phyloP scores from a whole-genome alignment of 1,139 yeast species.

The Debaryomycetaceae sp. region DNA sequence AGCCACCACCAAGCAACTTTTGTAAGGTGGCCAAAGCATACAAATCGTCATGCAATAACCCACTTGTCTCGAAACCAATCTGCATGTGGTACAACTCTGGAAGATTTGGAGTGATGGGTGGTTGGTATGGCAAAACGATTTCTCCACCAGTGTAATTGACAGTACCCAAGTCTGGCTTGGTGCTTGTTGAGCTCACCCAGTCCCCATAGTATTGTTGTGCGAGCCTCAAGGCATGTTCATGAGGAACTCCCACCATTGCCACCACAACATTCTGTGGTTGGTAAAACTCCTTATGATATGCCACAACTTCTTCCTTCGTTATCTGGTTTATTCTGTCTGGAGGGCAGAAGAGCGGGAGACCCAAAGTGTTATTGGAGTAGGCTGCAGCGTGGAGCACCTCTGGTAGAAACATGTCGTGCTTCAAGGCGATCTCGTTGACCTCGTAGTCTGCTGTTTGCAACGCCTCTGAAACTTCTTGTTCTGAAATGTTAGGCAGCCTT shows the following conservation, averaged over 20 bases:
- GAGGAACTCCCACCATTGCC: slow-evolving; percentile 85
- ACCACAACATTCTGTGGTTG: slow-evolving; percentile 82
- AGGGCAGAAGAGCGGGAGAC: slow-evolving; percentile 84
- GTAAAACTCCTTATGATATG: slow-evolving; percentile 66
- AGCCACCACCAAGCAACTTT: slow-evolving; percentile 94
- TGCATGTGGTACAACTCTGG: slow-evolving; percentile 87
- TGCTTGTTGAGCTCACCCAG: slow-evolving; percentile 37
- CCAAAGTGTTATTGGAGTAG: slow-evolving; percentile 67
- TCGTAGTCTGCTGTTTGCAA: slow-evolving; percentile 76
- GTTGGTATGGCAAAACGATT: slow-evolving; percentile 60
- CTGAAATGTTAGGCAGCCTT: slow-evolving; percentile 61
- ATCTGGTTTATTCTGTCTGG: slow-evolving; percentile 59
- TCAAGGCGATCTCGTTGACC: slow-evolving; percentile 73
- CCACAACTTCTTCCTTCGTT: slow-evolving; percentile 48
- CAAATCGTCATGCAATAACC: slow-evolving; percentile 80
- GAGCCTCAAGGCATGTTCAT: slow-evolving; percentile 62
- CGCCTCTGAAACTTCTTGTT: slow-evolving; percentile 72
- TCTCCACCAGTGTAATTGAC: slow-evolving; percentile 81
- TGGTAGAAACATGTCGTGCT: slow-evolving; percentile 85
- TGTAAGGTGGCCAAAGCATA: slow-evolving; percentile 90
- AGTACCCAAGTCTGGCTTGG: slow-evolving; percentile 35
- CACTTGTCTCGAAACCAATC: slow-evolving; percentile 84
- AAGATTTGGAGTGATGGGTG: slow-evolving; percentile 63
- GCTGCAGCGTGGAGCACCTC: slow-evolving; percentile 86
- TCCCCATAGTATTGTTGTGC: slow-evolving; percentile 65